Conservation (phyloP, 179 eudicot species). For the Beta lomatogona region DNA sequence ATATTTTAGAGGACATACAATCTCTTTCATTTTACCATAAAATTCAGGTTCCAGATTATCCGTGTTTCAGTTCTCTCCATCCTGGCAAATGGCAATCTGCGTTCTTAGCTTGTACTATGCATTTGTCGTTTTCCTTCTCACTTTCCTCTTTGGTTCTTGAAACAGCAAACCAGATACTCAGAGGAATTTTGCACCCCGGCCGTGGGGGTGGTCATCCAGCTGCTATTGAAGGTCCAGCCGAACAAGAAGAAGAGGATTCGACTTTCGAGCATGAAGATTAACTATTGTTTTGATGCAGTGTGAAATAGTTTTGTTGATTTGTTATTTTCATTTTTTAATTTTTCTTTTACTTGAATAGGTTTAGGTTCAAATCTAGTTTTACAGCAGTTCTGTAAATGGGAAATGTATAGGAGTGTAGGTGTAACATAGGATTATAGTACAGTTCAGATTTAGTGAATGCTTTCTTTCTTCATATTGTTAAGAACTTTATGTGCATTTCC, state of each 20-base stretch:
- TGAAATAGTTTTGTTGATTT: not conserved
- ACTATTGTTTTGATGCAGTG: not conserved
- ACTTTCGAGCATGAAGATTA: conserved; percentile 34
- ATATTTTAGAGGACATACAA: not conserved
- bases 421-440: not conserved
- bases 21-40: not conserved
- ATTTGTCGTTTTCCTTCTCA: not conserved
- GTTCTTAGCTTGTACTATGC: not conserved
- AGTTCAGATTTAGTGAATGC: not conserved
- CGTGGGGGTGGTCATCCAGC: conserved; percentile 19
- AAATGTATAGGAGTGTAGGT: conserved; percentile 13
- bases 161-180: conserved; percentile 48
- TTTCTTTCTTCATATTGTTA: not conserved
- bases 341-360: not conserved
- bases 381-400: conserved; percentile 17
- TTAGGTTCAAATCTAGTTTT: not conserved
- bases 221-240: conserved; percentile 30
- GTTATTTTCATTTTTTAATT: not conserved
- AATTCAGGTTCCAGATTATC: not conserved
- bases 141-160: not conserved
- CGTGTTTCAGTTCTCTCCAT: not conserved
- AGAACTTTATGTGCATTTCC: not conserved
- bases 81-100: not conserved
- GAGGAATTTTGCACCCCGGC: conserved; percentile 40
- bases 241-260: conserved; percentile 28